These are phyloP conservation scores for Moricandia arvensis DNA, from an alignment of 345 rosid genomes.

Conservation along the genomic window DNA sequence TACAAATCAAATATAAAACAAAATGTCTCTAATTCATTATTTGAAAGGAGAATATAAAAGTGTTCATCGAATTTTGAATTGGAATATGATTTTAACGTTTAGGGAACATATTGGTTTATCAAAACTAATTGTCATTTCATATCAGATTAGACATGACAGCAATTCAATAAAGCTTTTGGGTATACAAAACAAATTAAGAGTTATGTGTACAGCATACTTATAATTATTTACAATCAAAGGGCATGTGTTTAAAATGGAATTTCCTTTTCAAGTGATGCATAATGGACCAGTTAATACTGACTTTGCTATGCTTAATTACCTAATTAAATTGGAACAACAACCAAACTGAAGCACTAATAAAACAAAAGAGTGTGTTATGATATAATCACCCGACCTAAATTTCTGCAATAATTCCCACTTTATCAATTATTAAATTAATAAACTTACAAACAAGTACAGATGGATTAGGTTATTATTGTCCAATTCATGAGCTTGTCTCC, in stretches of 20 bases:
- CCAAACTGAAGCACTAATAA: conserved; percentile 35
- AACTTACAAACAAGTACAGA: conserved; percentile 32
- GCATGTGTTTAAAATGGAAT: conserved; percentile 10
- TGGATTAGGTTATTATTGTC: conserved; percentile 37
- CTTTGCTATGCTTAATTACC: conserved; percentile 31
- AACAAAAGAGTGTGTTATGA: conserved; percentile 16
- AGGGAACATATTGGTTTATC: not conserved
- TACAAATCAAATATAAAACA: not conserved
- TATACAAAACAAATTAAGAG: conserved; percentile 7
- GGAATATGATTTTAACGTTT: not conserved
- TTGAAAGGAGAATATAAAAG: not conserved
- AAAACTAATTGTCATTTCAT: conserved; percentile 1
- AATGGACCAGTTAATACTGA: conserved; percentile 36
- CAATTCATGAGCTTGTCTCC: conserved; percentile 37
- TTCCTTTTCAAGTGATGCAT: conserved; percentile 36
- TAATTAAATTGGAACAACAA: conserved; percentile 28
- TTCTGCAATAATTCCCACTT: conserved; percentile 25
- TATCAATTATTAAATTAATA: conserved; percentile 5
- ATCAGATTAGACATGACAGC: conserved; percentile 15
- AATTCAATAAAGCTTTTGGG: not conserved
- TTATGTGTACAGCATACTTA: not conserved
- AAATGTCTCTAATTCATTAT: not conserved
- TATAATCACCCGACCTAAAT: conserved; percentile 35
- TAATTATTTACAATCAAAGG: conserved; percentile 7
- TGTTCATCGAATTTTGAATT: not conserved